Percentiles rank a stretch among this genome's conserved stretches.
phyloP scores from a whole-genome alignment of 1,284 basidiomycete species.

The Cryptococcus neoformans region DNA sequence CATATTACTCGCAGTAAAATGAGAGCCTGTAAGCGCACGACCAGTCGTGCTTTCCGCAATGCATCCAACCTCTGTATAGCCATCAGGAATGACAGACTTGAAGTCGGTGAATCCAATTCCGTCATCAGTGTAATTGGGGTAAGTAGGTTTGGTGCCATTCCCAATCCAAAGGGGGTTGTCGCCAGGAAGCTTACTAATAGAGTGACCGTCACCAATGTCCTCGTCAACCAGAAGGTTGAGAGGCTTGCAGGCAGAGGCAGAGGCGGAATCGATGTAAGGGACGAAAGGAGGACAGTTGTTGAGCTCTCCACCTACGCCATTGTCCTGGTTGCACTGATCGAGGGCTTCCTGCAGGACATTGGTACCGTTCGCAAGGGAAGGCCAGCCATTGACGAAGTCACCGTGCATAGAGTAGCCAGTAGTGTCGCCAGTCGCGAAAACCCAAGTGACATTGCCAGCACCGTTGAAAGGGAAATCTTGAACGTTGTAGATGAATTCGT shows the following conservation, averaged over 20 bases:
- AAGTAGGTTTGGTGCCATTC: slow-evolving; percentile 26
- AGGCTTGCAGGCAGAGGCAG: slow-evolving; percentile 36
- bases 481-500: slow-evolving; percentile 42
- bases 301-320: slow-evolving; percentile 43
- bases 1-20: slow-evolving; percentile 22
- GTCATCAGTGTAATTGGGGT: slow-evolving; percentile 22
- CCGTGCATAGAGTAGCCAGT: slow-evolving; percentile 48
- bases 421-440: slow-evolving; percentile 47
- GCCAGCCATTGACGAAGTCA: slow-evolving; percentile 50
- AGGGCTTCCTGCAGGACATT: slow-evolving; percentile 44
- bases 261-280: slow-evolving; percentile 35
- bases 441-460: slow-evolving; percentile 30
- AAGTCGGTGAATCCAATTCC: slow-evolving; percentile 22
- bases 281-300: slow-evolving; percentile 42
- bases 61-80: slow-evolving; percentile 39
- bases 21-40: slow-evolving; percentile 25
- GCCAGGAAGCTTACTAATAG: slow-evolving; percentile 40
- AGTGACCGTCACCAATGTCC: slow-evolving; percentile 36
- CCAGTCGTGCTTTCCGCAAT: slow-evolving; percentile 34
- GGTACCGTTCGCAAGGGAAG: slow-evolving; percentile 33
- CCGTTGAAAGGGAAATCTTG: slow-evolving; percentile 37
- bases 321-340: slow-evolving; percentile 39
- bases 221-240: slow-evolving; percentile 42
- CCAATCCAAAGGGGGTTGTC: slow-evolving; percentile 47
- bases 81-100: slow-evolving; percentile 31